Base-by-base conservation (phyloP, 192 early-diverging fungal genomes). In the Gaertneriomyces sp. region DNA sequence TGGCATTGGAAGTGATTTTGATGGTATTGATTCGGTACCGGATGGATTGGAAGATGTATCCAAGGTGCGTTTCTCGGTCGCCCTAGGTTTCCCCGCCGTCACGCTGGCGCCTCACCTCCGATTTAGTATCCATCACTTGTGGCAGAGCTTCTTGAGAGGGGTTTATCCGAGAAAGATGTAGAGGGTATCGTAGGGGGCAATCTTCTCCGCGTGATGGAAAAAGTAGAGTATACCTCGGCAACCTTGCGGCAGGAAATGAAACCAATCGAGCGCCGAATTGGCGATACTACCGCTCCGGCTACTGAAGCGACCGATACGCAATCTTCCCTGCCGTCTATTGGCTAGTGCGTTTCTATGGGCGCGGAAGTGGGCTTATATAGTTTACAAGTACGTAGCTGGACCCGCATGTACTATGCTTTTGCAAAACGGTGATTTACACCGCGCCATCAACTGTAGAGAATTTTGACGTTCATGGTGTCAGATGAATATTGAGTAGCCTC, bases 1-100 rank as follows among this genome's bases (percentile, higher is more conserved):
- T n/a, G 88, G 86, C 16, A 25, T 89, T 4, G 88, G 88, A 1
- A 73, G 80, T 16, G 87, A 89, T 65, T 89, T 80, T 68, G 83
- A 89, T 64, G 87, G 87, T 0, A 81, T 82, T 25, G 60, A 60
- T 4, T 53, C 66, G 11, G 77, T 76, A 4, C 79, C 84, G 8
- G 55, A 53, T 16, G 85, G 84, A 3, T 55, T 87, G 14, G 86
- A 85, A 65, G 87, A 85, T 64, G 83, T 85, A 6, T 72, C 76
- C 39, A 82, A 74, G 71, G 75, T 76, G 53, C 16, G 62, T 11
- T 7, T 47, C 40, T 8, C n/a, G 6, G 4, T 42, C 11, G 12
- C 44, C 10, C 10, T 9, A 6, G 20, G 9, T 12, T 17, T 68
- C 40, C 33, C 20, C 16, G 40, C 10, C 59, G 45, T 11, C 1